A percentile compares a stretch with the other conserved stretches of the same genome.
Evolutionary conservation across 2,329 filamentous ascomycete species (phyloP).

Genomic region (Fusarium devonianum): DNA sequence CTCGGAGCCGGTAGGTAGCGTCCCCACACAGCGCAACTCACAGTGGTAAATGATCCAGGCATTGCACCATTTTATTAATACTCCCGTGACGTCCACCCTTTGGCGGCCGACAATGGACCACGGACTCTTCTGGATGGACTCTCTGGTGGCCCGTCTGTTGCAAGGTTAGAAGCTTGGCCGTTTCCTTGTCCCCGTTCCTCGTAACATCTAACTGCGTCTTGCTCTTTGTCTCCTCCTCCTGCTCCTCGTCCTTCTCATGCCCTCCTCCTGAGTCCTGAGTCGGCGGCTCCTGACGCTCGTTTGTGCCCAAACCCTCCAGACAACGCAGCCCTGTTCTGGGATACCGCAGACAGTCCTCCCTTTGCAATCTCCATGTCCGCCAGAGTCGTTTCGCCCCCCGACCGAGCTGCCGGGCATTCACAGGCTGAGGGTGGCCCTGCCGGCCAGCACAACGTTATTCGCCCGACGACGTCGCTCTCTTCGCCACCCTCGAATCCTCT

Average conservation of each 20-base stretch:
- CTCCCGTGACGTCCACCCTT: slow-evolving; percentile 28
- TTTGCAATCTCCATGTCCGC: slow-evolving; percentile 38
- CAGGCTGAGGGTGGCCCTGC: slow-evolving; percentile 24
- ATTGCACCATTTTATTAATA: slow-evolving; percentile 28
- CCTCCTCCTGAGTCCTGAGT: slow-evolving; percentile 6
- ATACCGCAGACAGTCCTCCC: slow-evolving; percentile 23
- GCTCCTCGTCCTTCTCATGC: slow-evolving; percentile 3
- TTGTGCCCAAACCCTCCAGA: slow-evolving; percentile 34
- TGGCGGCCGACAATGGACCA: slow-evolving; percentile 37
- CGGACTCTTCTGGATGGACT: slow-evolving; percentile 35
- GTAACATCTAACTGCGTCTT: too few relatives aligned
- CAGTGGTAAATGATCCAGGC: slow-evolving; percentile 18
- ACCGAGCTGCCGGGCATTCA: slow-evolving; percentile 20
- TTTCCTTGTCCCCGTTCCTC: neutral
- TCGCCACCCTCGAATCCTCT: slow-evolving; percentile 32
- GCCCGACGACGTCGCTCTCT: slow-evolving; percentile 25
- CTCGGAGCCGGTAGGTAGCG: slow-evolving; percentile 1
- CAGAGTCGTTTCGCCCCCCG: slow-evolving; percentile 29
- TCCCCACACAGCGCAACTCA: slow-evolving; percentile 5
- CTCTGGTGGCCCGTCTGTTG: slow-evolving; percentile 30
- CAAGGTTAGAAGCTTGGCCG: slow-evolving; percentile 38
- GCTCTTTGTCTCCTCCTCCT: slow-evolving; percentile 1
- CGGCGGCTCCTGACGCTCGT: slow-evolving; percentile 33
- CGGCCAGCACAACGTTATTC: slow-evolving; percentile 22
- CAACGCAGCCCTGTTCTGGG: slow-evolving; percentile 34